These are phyloP conservation scores for Microdochium paspali DNA, from an alignment of 2,329 filamentous ascomycete species.

Conservation along the genomic window DNA sequence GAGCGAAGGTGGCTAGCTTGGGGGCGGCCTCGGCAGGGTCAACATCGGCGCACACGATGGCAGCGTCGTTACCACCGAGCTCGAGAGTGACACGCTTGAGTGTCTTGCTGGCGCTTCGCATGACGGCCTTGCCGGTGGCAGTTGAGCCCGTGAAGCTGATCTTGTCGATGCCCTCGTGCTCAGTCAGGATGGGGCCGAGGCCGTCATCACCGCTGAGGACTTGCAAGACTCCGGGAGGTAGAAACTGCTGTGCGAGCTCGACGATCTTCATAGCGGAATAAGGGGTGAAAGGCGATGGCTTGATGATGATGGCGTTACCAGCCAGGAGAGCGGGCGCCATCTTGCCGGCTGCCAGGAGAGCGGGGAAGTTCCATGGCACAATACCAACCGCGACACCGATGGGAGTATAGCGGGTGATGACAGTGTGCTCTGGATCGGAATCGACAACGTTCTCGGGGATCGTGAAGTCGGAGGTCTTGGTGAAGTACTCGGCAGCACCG, in stretches of 20 bases:
- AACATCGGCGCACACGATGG: constrained; percentile 58
- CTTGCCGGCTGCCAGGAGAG: constrained; percentile 40
- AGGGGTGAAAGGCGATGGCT: constrained; percentile 24
- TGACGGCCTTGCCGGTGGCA: constrained; percentile 39
- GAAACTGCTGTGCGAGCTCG: constrained; percentile 19
- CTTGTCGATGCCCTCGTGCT: constrained; percentile 54
- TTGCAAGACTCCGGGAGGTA: constrained; percentile 23
- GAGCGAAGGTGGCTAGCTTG: constrained; percentile 30
- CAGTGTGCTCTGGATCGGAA: background rate
- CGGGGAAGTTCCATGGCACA: constrained; percentile 57
- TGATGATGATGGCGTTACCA: constrained; percentile 26
- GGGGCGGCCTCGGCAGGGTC: constrained; percentile 55
- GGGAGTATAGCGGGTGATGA: constrained; percentile 21
- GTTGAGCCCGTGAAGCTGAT: constrained; percentile 63
- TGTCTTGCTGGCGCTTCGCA: constrained; percentile 60
- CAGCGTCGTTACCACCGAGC: constrained; percentile 57
- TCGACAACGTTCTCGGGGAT: constrained; percentile 18
- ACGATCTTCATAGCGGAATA: constrained; percentile 20
- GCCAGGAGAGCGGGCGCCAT: constrained; percentile 35
- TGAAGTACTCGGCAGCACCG: constrained; percentile 13
- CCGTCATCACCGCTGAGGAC: constrained; percentile 56
- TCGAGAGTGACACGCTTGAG: constrained; percentile 59
- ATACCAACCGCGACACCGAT: constrained; percentile 55
- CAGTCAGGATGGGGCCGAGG: constrained; percentile 52
- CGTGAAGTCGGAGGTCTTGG: constrained; percentile 29